phyloP scores from a whole-genome alignment of 805 yeast genomes.

The Metschnikowia hibisci region DNA sequence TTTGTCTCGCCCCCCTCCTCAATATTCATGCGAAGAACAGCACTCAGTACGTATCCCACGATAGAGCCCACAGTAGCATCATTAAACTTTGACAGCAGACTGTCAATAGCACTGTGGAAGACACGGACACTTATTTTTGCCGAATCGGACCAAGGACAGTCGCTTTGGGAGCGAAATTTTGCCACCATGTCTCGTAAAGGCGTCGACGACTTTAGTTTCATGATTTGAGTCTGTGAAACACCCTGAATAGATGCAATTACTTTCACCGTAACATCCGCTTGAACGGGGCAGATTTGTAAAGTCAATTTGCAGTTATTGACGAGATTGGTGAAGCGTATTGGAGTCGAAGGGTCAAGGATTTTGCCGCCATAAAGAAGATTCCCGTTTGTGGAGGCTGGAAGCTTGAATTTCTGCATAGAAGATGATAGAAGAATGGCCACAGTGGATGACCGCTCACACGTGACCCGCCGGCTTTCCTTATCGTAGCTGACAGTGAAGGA shows the following conservation, averaged over 20 bases:
- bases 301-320: slow-evolving; percentile 32
- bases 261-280: slow-evolving; percentile 5
- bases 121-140: slow-evolving; percentile 17
- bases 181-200: slow-evolving; percentile 6
- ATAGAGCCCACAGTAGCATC: slow-evolving; percentile 10
- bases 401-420: slow-evolving; percentile 25
- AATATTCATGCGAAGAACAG: slow-evolving; percentile 13
- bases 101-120: slow-evolving; percentile 8
- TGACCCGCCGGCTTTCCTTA: slow-evolving; percentile 25
- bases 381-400: slow-evolving; percentile 21
- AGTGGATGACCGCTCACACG: slow-evolving; percentile 23
- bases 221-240: slow-evolving; percentile 6
- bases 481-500: slow-evolving; percentile 26
- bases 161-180: slow-evolving; percentile 2
- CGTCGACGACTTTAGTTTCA: slow-evolving; percentile 5
- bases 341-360: slow-evolving; percentile 28
- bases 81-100: slow-evolving; percentile 6
- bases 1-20: slow-evolving; percentile 1
- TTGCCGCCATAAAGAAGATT: slow-evolving; percentile 26
- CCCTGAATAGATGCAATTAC: slow-evolving; percentile 9
- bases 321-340: slow-evolving; percentile 31
- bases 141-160: slow-evolving; percentile 19
- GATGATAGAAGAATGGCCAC: slow-evolving; percentile 25
- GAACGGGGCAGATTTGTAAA: slow-evolving; percentile 10
- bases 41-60: slow-evolving; percentile 16